A percentile compares a stretch with the other conserved stretches of the same genome.
Evolutionary conservation across 805 yeast species (phyloP).

Genomic region (Candida ovalis): DNA sequence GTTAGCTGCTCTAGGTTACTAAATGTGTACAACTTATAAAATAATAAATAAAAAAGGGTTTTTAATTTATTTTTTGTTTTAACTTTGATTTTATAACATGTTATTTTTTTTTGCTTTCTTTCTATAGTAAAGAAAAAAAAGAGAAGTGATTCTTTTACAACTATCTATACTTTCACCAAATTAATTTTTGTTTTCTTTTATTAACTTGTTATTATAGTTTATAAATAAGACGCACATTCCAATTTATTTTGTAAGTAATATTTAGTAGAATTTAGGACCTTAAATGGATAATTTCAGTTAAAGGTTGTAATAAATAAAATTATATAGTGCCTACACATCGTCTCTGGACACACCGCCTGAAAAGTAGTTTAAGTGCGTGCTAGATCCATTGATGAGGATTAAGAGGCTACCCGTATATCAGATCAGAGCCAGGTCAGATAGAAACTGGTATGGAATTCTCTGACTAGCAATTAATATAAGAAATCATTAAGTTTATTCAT

Average conservation of each 20-base stretch:
- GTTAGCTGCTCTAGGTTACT: conserved; percentile 97
- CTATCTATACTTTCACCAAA: conserved; percentile 1
- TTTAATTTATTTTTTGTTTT: conserved; percentile 7
- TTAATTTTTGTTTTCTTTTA: conserved; percentile 3
- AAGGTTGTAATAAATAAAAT: too few relatives aligned
- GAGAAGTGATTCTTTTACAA: conserved; percentile 2
- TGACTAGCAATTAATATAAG: too few relatives aligned
- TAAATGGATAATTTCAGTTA: too few relatives aligned
- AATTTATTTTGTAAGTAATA: neutral
- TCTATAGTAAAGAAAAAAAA: neutral
- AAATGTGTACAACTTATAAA: conserved; percentile 36
- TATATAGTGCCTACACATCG: too few relatives aligned
- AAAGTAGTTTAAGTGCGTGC: too few relatives aligned
- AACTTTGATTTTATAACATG: conserved; percentile 3
- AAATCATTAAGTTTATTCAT: too few relatives aligned
- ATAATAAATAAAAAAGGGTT: conserved; percentile 18
- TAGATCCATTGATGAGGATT: too few relatives aligned
- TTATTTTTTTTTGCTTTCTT: conserved; percentile 5
- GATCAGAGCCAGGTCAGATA: too few relatives aligned
- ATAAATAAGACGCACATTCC: neutral
- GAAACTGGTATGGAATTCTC: too few relatives aligned
- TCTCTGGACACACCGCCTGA: too few relatives aligned
- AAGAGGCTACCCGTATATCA: too few relatives aligned
- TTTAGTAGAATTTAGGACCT: neutral
- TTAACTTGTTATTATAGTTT: neutral